These are phyloP conservation scores for Blastocystis sp. DNA, from an alignment of 352 stramenopile genomes.

Conservation along the genomic window DNA sequence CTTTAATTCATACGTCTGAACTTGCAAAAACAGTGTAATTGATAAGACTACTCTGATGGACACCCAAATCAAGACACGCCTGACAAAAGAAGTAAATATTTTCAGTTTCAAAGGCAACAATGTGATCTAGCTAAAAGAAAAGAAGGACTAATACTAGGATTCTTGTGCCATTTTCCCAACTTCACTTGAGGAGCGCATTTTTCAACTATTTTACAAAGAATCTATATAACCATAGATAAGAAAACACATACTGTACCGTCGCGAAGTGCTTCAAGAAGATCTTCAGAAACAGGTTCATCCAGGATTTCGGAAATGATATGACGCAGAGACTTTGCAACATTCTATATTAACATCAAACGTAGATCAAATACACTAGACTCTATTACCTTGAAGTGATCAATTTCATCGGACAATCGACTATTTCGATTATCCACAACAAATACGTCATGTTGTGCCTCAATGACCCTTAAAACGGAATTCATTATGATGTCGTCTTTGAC, in stretches of 20 bases:
- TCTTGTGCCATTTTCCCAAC: constrained; percentile 48
- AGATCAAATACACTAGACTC: constrained; percentile 3
- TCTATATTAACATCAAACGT: background rate
- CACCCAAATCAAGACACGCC: constrained; percentile 24
- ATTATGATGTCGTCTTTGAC: background rate
- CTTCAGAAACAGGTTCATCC: background rate
- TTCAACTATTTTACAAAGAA: constrained; percentile 42
- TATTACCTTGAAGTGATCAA: constrained; percentile 30
- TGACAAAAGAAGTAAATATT: constrained; percentile 55
- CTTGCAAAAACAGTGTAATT: constrained; percentile 46
- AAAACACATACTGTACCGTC: constrained; percentile 7
- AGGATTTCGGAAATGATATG: background rate
- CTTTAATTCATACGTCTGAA: background rate
- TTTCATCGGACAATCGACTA: background rate
- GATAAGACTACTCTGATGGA: constrained; percentile 43
- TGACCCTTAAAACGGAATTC: constrained; percentile 13
- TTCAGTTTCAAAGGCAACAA: constrained; percentile 37
- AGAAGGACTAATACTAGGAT: background rate
- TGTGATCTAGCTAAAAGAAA: constrained; percentile 17
- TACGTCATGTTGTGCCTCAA: constrained; percentile 10
- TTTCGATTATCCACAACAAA: background rate
- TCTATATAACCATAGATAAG: background rate
- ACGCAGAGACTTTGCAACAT: constrained; percentile 18
- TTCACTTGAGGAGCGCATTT: background rate
- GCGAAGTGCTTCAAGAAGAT: background rate